Evolutionary conservation across 192 early-diverging fungal genomes (phyloP), one percentile per base, ranked within the genome.

Genomic region (Cetraspora pellucida): DNA sequence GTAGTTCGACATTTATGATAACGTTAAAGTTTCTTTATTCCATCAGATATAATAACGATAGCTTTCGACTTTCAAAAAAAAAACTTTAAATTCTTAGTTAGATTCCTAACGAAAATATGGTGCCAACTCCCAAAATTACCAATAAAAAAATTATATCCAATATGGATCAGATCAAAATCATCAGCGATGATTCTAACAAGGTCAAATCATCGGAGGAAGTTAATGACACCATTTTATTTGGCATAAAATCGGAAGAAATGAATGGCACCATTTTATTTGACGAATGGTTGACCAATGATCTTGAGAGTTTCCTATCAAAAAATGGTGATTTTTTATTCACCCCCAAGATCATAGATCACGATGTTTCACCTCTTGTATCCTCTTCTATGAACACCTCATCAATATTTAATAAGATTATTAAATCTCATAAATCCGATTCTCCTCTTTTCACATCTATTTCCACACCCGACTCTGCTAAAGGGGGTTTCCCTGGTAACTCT

Each of bases 211-310:
- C 45, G 14, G 65, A 25, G 5, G 43, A 3, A 19, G 21, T 60
- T 11, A n/a, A 66, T 45, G 44, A 67, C 30, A 17, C 10, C 9
- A 30, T 44, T 8, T 17, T 28, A 0, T 13, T n/a, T n/a, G n/a
- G n/a, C n/a, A n/a, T 37, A 37, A 37, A 37, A 37, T 37, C 7
- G 7, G 37, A 37, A 37, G 37, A 37, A 37, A 37, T 37, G 37
- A 37, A 37, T 37, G 37, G 7, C 37, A 37, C 37, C 3, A 37
- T 37, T 37, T 37, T 37, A 37, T 37, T 25, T 17, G 69, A 71
- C 52, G 64, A 66, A 43, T 66, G 64, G 64, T 44, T 66, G 28
- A 7, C 64, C 7, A 43, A 66, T 66, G 64, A 66, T 66, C 64
- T 66, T 44, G 64, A 25, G 37, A 19, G 19, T 30, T 66, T 66